Evolutionary conservation across 306 rosid species (phyloP).

Genomic region (Senna siamea): DNA sequence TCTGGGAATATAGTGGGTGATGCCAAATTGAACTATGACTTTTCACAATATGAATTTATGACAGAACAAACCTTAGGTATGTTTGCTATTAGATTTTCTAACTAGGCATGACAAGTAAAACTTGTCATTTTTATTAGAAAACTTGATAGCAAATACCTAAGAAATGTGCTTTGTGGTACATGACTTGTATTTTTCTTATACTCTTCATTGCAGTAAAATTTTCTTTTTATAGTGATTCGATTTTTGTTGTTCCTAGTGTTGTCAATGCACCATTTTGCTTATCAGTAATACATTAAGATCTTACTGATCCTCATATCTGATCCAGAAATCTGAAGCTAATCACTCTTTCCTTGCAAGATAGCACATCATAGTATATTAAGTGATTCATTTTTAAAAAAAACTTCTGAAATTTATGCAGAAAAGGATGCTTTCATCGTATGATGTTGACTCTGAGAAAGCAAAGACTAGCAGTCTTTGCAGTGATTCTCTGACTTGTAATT

Average conservation of each 20-base stretch:
- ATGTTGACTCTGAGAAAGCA: constrained; percentile 39
- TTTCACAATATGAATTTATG: neutral
- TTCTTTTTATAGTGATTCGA: no score
- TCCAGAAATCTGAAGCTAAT: neutral
- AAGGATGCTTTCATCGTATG: constrained; percentile 53
- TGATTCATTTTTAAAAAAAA: neutral
- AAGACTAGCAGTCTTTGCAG: constrained; percentile 33
- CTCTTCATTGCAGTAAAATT: no score
- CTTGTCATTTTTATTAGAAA: no score
- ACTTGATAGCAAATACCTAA: no score
- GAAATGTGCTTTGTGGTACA: no score
- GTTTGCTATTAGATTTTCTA: no score
- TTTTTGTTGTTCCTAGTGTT: no score
- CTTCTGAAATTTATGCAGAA: constrained; percentile 45
- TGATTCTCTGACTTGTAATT: constrained; percentile 38
- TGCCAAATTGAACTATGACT: neutral
- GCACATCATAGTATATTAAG: neutral
- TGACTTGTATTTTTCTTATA: no score
- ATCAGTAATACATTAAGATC: neutral
- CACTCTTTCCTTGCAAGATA: neutral
- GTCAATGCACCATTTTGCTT: no score
- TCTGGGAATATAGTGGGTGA: constrained; percentile 8
- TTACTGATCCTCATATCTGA: neutral
- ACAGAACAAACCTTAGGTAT: no score
- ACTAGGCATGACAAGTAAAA: no score